Percentiles rank a stretch among this genome's conserved stretches.
These are phyloP conservation scores for Coniella vitis DNA, from an alignment of 2,329 filamentous ascomycete species.

Conservation along the genomic window DNA sequence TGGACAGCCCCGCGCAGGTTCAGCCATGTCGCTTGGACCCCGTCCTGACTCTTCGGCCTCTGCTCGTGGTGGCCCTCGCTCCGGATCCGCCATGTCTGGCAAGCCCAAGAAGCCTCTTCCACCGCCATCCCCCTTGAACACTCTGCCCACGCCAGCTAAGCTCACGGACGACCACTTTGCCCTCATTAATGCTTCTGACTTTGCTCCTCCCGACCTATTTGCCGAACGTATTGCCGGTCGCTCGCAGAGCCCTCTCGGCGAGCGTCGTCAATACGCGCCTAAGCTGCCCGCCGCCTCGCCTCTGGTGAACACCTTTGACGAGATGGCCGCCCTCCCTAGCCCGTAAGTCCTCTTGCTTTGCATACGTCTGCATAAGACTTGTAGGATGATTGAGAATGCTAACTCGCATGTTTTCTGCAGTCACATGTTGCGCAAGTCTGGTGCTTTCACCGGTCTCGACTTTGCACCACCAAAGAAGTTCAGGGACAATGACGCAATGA, in stretches of 20 bases:
- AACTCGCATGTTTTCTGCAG: constrained; percentile 33
- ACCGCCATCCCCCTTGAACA: constrained; percentile 65
- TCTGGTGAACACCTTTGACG: constrained; percentile 76
- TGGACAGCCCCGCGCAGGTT: constrained; percentile 46
- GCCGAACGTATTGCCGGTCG: constrained; percentile 64
- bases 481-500: constrained; percentile 53
- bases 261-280: constrained; percentile 68
- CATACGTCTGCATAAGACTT: too few relatives aligned
- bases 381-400: background rate
- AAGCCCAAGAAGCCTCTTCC: constrained; percentile 46
- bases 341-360: constrained; percentile 59
- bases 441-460: constrained; percentile 71
- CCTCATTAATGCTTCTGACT: constrained; percentile 64
- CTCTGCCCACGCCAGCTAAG: constrained; percentile 79
- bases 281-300: constrained; percentile 68
- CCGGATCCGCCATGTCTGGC: constrained; percentile 39
- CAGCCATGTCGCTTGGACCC: constrained; percentile 26
- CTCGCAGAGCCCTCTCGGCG: constrained; percentile 56
- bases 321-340: constrained; percentile 78
- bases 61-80: constrained; percentile 36
- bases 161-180: constrained; percentile 76
- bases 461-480: constrained; percentile 75
- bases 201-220: constrained; percentile 69
- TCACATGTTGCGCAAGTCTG: constrained; percentile 67
- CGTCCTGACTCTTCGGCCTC: constrained; percentile 28